phyloP scores from a whole-genome alignment of 2,329 filamentous ascomycete species.

The Gnomoniopsis sp. region DNA sequence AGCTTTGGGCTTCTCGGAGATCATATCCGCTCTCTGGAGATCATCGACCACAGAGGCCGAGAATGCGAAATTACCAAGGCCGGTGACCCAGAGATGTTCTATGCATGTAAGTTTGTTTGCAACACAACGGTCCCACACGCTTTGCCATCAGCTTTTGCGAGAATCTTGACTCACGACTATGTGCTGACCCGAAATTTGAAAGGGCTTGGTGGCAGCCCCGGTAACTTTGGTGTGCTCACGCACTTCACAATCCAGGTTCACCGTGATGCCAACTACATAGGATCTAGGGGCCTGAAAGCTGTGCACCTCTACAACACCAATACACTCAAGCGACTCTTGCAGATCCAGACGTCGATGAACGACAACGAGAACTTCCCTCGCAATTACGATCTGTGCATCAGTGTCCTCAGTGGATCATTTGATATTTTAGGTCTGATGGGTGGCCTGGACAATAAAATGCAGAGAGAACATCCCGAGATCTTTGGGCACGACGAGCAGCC shows the following conservation, averaged over 20 bases:
- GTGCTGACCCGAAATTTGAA: background rate
- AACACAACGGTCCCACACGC: background rate
- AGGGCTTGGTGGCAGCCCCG: slow-evolving; percentile 50
- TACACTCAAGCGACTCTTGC: slow-evolving; percentile 35
- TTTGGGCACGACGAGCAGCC: slow-evolving; percentile 33
- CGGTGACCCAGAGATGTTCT: slow-evolving; percentile 55
- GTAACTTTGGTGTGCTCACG: slow-evolving; percentile 54
- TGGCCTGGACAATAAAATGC: slow-evolving; percentile 33
- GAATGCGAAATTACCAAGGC: slow-evolving; percentile 43
- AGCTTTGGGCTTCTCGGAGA: slow-evolving; percentile 53
- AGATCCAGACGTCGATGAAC: slow-evolving; percentile 40
- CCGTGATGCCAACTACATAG: slow-evolving; percentile 27
- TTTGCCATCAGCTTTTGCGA: background rate
- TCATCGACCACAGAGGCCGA: slow-evolving; percentile 44
- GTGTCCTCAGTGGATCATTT: slow-evolving; percentile 37
- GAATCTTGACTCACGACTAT: background rate
- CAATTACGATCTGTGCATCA: slow-evolving; percentile 45
- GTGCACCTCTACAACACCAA: slow-evolving; percentile 37
- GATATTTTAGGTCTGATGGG: slow-evolving; percentile 33
- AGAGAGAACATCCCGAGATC: slow-evolving; percentile 32
- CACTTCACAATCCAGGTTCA: slow-evolving; percentile 47
- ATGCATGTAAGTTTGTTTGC: slow-evolving; percentile 38
- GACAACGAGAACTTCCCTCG: slow-evolving; percentile 40
- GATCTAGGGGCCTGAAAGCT: slow-evolving; percentile 39
- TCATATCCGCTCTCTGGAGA: slow-evolving; percentile 44